Evolutionary conservation across 2,329 filamentous ascomycete species (phyloP), one percentile per base, ranked within the genome.

Genomic region (Colletotrichum sansevieriae): DNA sequence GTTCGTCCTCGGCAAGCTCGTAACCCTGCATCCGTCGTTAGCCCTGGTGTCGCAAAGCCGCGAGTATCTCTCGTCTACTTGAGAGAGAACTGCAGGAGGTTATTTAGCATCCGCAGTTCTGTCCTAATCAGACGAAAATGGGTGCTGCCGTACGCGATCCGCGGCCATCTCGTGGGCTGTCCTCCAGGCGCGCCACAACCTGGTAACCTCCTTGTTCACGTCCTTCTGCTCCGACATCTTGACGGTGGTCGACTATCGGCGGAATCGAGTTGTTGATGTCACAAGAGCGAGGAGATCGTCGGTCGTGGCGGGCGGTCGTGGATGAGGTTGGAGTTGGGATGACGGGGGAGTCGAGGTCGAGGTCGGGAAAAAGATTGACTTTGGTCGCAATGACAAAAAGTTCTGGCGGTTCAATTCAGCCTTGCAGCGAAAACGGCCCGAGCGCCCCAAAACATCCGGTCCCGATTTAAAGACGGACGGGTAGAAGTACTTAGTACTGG

Each of bases 111-210:
- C 6, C 9, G 20, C 10, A 4, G 18, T n/a, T 8, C n/a, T 5
- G 25, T 12, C 4, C 39, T 8, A 35, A 37, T 35, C 4, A 35
- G 15, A 52, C 9, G 15, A 44, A 3, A 15, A 44, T n/a, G 22
- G 10, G 57, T 41, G 41, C 15, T n/a, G 49, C 75, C 92, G 75
- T 88, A 97, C 95, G 79, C 95, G 85, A 80, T 98, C 96, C 71
- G 88, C 86, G 74, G 96, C 91, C 95, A 99, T 97, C 86, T 99
- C 93, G 81, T 97, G 94, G 56, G 94, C 90, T 9, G 96, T 99
- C 81, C 90, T 90, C 89, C 93, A 97, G 75, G 95, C 94, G 80
- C 95, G 92, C 95, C 96, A 99, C 74, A 98, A 89, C 78, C 92
- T 90, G 76, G 87, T 83, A 56, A 86, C 80, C 79, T 84, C 82